These are phyloP conservation scores for Eucalyptus cloeziana DNA, from an alignment of 345 rosid genomes.

Conservation along the genomic window DNA sequence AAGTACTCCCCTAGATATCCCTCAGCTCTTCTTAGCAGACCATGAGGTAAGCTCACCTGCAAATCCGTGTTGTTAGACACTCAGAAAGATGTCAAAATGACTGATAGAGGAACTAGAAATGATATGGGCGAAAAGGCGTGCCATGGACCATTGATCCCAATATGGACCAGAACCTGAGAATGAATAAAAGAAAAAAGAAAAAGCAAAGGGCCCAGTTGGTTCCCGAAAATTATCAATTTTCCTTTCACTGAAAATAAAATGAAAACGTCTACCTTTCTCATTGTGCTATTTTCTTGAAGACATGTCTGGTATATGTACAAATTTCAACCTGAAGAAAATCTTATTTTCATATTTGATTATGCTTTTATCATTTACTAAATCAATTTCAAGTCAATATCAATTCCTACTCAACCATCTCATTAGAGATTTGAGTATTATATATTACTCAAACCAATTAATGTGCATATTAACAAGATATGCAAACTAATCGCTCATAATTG, in stretches of 20 bases:
- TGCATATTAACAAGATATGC: neutral
- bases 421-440: neutral
- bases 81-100: neutral
- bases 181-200: neutral
- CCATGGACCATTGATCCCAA: neutral
- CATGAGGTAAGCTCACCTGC: constrained; percentile 52
- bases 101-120: neutral
- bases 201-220: neutral
- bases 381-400: neutral
- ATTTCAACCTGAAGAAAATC: neutral
- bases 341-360: neutral
- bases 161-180: neutral
- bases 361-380: neutral
- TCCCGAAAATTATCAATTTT: neutral
- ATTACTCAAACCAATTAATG: neutral
- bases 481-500: neutral
- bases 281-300: neutral
- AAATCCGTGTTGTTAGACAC: neutral
- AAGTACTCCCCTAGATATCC: constrained; percentile 55
- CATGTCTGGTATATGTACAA: neutral
- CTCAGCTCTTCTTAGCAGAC: constrained; percentile 49
- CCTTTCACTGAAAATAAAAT: neutral
- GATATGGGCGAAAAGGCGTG: neutral
- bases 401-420: neutral
- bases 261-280: neutral